Evolutionary conservation across 2,329 filamentous ascomycete genomes (phyloP), one percentile per base, ranked within the genome.

Genomic region (Colletotrichum sansevieriae): DNA sequence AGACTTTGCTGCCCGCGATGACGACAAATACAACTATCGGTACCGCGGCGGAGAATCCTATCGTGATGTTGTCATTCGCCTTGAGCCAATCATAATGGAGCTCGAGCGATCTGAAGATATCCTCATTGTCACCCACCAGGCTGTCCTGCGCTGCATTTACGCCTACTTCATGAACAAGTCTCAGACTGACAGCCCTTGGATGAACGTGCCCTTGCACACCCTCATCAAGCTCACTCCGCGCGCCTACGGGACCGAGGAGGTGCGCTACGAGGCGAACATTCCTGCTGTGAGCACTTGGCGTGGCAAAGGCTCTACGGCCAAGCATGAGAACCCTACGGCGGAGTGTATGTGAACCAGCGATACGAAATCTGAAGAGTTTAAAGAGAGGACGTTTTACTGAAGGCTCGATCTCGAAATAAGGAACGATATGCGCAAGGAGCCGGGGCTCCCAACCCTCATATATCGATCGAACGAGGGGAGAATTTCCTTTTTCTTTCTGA

Each of bases 21-120:
- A 97, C 73, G 96, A 99, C 85, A 99, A 99, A 82, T 98, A 98
- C 88, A 98, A 99, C 83, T 99, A 99, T 83, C 94, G 96, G 65
- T 99, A 99, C 81, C 91, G 96, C 5, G 96, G 96, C 71, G 96
- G 96, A 62, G 96, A 99, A 82, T 97, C 93, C 70, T 91, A 99
- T 80, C 93, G 95, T 64, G 96, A 99, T 76, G 95, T 99, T 1
- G 96, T 99, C 46, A 98, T 98, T 75, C 94, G 96, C 1, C 90
- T 99, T 0, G 96, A 99, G 78, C 96, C 96, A 71, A 99, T 99
- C 81, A 99, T 99, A 82, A 99, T 99, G 96, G 96, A 99, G 79
- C 86, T 99, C 60, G 96, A 99, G 81, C 90, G 96, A 71, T 94
- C 91, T 74, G 96, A 98, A 80, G 97, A 99, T 77, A 97, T 99